phyloP scores from a whole-genome alignment of 495 filamentous ascomycete genomes.

The Neurospora sp. region DNA sequence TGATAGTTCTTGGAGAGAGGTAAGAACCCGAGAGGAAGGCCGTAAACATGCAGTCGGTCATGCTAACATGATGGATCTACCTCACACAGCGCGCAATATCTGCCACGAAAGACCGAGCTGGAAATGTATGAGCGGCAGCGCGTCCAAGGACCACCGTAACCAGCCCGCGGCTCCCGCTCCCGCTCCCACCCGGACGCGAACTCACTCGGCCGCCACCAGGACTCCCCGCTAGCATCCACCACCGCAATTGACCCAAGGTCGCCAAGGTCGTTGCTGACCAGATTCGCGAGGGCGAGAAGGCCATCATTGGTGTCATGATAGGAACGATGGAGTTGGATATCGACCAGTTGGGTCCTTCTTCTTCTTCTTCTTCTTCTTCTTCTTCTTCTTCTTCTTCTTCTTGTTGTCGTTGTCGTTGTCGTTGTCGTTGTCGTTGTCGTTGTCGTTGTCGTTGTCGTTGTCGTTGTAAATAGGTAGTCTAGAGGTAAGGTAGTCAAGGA shows the following conservation, averaged over 20 bases:
- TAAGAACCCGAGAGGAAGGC: neutral
- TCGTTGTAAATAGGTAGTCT: neutral
- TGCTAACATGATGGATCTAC: neutral
- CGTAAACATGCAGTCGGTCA: neutral
- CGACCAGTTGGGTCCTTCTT: neutral
- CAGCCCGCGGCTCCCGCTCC: constrained; percentile 46
- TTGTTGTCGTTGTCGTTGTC: neutral
- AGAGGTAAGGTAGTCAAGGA: neutral
- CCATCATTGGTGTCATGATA: neutral
- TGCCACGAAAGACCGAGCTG: too few species aligned
- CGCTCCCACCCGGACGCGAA: too few species aligned
- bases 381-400: neutral
- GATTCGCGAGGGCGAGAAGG: constrained; percentile 37
- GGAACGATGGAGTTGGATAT: neutral
- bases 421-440: neutral
- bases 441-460: too few species aligned
- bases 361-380: neutral
- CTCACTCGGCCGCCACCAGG: too few species aligned
- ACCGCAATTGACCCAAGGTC: constrained; percentile 41
- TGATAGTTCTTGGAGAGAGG: neutral
- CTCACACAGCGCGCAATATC: too few species aligned
- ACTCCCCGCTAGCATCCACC: too few species aligned
- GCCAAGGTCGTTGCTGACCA: constrained; percentile 75
- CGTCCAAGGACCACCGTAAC: constrained; percentile 61
- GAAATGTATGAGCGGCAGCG: too few species aligned